A percentile compares a stretch with the other conserved stretches of the same genome.
Evolutionary conservation across 1,284 basidiomycete genomes (phyloP).

Genomic region (Naganishia sp.): DNA sequence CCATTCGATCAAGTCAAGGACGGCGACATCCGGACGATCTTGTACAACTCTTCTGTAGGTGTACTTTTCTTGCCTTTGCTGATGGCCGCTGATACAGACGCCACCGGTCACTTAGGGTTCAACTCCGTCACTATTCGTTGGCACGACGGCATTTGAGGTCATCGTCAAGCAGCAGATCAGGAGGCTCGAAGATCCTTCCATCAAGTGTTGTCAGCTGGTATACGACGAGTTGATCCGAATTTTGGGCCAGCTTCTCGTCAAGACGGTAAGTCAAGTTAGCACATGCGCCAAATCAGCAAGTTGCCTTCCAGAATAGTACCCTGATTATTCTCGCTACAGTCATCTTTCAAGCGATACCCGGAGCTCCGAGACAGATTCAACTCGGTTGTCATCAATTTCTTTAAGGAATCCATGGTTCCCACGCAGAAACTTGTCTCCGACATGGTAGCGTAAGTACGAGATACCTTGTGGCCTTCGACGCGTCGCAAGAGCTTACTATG

Average conservation of each 20-base stretch:
- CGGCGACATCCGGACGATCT: conserved; percentile 89
- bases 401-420: conserved; percentile 88
- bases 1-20: conserved; percentile 99
- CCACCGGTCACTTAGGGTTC: conserved; percentile 67
- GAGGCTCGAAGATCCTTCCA: conserved; percentile 85
- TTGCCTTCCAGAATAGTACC: not conserved
- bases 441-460: conserved; percentile 70
- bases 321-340: conserved; percentile 56
- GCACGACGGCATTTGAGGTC: conserved; percentile 93
- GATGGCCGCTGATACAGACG: not conserved
- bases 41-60: conserved; percentile 93
- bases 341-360: conserved; percentile 93
- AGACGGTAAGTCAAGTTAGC: conserved; percentile 72
- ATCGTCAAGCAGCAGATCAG: conserved; percentile 99
- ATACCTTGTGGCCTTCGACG: not conserved
- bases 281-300: not conserved
- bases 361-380: conserved; percentile 93
- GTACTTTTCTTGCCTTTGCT: not conserved
- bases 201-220: conserved; percentile 91
- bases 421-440: conserved; percentile 93
- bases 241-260: conserved; percentile 79
- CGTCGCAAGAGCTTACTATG: conserved; percentile 21
- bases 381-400: conserved; percentile 89
- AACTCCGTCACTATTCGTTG: conserved; percentile 92
- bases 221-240: conserved; percentile 98